These are phyloP conservation scores for Suhomyces wounanorum DNA, from an alignment of 1,139 yeast genomes.

Conservation along the genomic window DNA sequence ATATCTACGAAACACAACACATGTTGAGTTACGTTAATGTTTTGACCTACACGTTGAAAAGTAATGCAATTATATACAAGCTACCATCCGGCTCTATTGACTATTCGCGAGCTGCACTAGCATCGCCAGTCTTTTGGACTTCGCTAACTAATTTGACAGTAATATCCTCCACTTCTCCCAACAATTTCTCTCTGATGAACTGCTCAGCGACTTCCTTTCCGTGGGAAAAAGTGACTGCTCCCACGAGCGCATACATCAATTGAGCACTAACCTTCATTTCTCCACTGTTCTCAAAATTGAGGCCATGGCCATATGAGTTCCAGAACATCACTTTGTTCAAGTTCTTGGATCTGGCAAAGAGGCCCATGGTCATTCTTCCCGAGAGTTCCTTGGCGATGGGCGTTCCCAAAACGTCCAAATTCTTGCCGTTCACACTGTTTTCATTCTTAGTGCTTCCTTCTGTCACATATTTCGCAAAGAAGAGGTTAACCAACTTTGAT, in stretches of 20 bases:
- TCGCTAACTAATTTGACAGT: constrained; percentile 21
- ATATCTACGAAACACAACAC: no score
- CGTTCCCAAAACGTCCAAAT: constrained; percentile 67
- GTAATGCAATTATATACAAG: constrained; percentile 7
- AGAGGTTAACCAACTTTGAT: constrained; percentile 65
- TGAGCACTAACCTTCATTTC: constrained; percentile 65
- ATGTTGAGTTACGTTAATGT: no score
- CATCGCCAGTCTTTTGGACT: constrained; percentile 1
- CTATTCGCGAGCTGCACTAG: constrained; percentile 7
- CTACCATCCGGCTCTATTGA: constrained; percentile 3
- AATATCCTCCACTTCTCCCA: constrained; percentile 25
- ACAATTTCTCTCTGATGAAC: constrained; percentile 54
- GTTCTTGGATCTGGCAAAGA: constrained; percentile 51
- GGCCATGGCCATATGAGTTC: constrained; percentile 59
- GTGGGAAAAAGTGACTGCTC: constrained; percentile 72
- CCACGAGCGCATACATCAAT: constrained; percentile 73
- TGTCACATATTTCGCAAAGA: constrained; percentile 55
- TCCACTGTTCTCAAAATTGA: constrained; percentile 56
- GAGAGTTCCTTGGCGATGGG: constrained; percentile 51
- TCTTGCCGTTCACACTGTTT: constrained; percentile 52
- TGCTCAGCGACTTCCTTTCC: constrained; percentile 62
- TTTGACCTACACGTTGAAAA: background rate
- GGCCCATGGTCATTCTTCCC: constrained; percentile 53
- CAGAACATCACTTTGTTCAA: constrained; percentile 68
- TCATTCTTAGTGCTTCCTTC: constrained; percentile 32